Evolutionary conservation across 176 grass and related monocot species (phyloP).

Genomic region (Carex kokanica): DNA sequence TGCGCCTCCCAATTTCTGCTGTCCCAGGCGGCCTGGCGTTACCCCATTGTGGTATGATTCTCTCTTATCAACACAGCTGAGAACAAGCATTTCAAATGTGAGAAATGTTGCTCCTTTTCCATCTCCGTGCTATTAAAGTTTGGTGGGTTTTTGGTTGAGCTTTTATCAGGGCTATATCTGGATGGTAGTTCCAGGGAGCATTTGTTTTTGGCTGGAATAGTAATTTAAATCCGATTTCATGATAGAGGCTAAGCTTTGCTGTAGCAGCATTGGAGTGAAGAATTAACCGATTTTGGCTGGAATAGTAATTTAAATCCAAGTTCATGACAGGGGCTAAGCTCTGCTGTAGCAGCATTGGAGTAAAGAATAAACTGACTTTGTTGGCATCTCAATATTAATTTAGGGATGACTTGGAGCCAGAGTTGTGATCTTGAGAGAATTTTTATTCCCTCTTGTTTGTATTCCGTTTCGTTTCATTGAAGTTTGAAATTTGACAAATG

Average conservation of each 20-base stretch:
- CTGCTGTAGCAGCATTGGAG: background rate
- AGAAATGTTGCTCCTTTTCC: background rate
- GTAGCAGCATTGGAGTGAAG: background rate
- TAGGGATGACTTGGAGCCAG: background rate
- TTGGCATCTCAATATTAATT: background rate
- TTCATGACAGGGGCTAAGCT: background rate
- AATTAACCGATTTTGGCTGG: background rate
- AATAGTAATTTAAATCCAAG: background rate
- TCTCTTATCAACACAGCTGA: background rate
- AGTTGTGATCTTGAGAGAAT: background rate
- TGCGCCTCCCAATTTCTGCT: slow-evolving; percentile 21
- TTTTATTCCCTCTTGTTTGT: background rate
- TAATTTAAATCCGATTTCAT: background rate
- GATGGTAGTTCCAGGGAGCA: background rate
- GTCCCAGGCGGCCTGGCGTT: background rate
- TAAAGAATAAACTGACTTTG: background rate
- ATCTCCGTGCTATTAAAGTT: background rate
- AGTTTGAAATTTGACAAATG: background rate
- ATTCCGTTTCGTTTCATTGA: background rate
- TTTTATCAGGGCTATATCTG: too few species aligned
- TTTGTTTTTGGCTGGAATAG: background rate
- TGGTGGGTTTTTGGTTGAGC: background rate
- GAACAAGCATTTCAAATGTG: background rate
- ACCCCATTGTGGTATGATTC: background rate
- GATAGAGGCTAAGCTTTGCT: background rate